These are phyloP conservation scores for Pelargonium citronellum DNA, from an alignment of 441 rosid genomes.

Conservation along the genomic window DNA sequence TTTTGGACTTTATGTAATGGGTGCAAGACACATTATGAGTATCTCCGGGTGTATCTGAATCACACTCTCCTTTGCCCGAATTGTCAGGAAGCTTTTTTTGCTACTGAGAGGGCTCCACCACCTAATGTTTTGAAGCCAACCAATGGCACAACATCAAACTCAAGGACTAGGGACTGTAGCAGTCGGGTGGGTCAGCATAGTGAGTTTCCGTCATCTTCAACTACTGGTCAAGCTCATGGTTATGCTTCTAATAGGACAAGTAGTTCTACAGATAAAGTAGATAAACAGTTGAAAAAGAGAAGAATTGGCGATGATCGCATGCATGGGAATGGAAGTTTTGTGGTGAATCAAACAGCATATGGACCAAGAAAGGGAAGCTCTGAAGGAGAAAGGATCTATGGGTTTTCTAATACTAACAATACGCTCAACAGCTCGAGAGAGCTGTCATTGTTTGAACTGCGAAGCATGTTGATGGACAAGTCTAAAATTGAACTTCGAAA, in stretches of 20 bases:
- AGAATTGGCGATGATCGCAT: conserved; percentile 28
- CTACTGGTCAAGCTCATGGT: conserved; percentile 53
- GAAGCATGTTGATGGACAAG: conserved; percentile 49
- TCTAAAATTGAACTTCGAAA: conserved; percentile 36
- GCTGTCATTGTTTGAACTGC: conserved; percentile 40
- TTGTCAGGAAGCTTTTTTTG: conserved; percentile 61
- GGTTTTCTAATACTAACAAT: conserved; percentile 17
- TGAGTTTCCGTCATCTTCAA: conserved; percentile 14
- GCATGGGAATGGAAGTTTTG: conserved; percentile 31
- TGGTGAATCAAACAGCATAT: conserved; percentile 24
- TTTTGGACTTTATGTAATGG: conserved; percentile 81
- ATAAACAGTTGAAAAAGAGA: conserved; percentile 47
- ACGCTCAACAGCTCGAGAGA: conserved; percentile 36
- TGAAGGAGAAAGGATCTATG: conserved; percentile 30
- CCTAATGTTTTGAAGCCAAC: conserved; percentile 29
- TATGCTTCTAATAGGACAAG: conserved; percentile 47
- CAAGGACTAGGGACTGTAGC: conserved; percentile 41
- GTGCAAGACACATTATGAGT: conserved; percentile 79
- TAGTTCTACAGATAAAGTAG: conserved; percentile 47
- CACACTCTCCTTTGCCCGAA: conserved; percentile 73
- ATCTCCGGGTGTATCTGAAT: conserved; percentile 63
- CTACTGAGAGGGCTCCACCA: conserved; percentile 59
- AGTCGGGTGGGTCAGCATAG: conserved; percentile 38
- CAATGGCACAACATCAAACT: conserved; percentile 32
- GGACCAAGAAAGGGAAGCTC: conserved; percentile 31